Evolutionary conservation across 2,329 filamentous ascomycete genomes (phyloP).

Genomic region (Exophiala phaeomuriformis): DNA sequence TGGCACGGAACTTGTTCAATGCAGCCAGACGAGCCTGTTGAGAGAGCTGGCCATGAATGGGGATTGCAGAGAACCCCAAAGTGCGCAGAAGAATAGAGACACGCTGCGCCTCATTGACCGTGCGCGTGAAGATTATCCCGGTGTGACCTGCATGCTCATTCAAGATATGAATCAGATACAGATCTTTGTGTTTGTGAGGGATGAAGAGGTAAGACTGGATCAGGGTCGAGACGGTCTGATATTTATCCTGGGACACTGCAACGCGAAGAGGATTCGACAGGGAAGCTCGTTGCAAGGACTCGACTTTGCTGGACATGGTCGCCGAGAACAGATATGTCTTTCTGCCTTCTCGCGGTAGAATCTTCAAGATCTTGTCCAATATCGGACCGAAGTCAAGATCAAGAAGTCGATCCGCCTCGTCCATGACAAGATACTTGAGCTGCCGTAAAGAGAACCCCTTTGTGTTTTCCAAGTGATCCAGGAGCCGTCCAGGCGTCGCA

Average conservation of each 20-base stretch:
- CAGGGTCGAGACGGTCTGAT: constrained; percentile 85
- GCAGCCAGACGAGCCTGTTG: constrained; percentile 82
- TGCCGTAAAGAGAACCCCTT: constrained; percentile 83
- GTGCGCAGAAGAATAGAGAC: constrained; percentile 73
- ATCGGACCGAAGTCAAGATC: constrained; percentile 92
- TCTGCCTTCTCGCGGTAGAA: constrained; percentile 66
- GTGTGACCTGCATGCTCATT: constrained; percentile 83
- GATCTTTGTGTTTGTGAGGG: constrained; percentile 79
- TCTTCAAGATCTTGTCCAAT: constrained; percentile 87
- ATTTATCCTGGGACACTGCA: constrained; percentile 72
- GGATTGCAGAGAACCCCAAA: constrained; percentile 83
- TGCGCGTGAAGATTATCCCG: constrained; percentile 84
- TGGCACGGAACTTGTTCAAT: constrained; percentile 79
- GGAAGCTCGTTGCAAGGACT: constrained; percentile 82
- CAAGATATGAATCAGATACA: constrained; percentile 76
- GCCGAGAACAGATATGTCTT: constrained; percentile 87
- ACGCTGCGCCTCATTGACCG: constrained; percentile 83
- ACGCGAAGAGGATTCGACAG: constrained; percentile 77
- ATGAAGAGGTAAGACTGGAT: constrained; percentile 82
- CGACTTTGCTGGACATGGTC: constrained; percentile 89
- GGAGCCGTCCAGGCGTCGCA: constrained; percentile 77
- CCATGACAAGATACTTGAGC: constrained; percentile 86
- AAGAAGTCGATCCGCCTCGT: constrained; percentile 84
- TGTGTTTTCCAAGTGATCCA: constrained; percentile 93
- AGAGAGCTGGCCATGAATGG: constrained; percentile 83